Percentiles rank a stretch among this genome's conserved stretches.
Conservation (phyloP, 495 filamentous ascomycete genomes). For the Podospora pseudopauciseta region DNA sequence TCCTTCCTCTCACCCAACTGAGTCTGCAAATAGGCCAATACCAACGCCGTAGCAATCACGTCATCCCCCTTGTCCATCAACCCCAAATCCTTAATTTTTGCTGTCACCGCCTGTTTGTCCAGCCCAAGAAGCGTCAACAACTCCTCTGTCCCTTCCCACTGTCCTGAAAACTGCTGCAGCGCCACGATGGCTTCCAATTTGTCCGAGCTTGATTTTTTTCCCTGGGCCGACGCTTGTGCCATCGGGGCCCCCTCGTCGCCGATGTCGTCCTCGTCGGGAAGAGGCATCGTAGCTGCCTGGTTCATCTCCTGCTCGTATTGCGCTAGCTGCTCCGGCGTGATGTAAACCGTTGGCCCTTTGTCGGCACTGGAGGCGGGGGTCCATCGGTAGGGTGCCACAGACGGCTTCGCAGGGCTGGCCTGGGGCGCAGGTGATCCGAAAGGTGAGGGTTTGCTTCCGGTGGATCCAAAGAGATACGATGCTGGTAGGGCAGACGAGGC, state of each 20-base stretch:
- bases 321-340: not conserved
- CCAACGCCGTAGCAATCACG: conserved; percentile 47
- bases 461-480: not conserved
- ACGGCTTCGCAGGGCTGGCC: too few species aligned
- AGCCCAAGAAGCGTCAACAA: conserved; percentile 17
- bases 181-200: not conserved
- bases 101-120: conserved; percentile 5
- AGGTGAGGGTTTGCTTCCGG: not conserved
- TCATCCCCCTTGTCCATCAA: conserved; percentile 6
- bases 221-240: too few species aligned
- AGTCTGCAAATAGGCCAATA: conserved; percentile 46
- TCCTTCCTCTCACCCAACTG: conserved; percentile 39
- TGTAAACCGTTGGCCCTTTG: not conserved
- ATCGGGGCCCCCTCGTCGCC: not conserved
- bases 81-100: not conserved
- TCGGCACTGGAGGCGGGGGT: not conserved
- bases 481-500: not conserved
- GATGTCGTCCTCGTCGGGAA: not conserved
- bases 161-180: not conserved
- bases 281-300: not conserved
- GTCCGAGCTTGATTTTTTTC: not conserved
- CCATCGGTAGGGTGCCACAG: not conserved
- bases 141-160: conserved; percentile 7
- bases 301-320: not conserved
- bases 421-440: not conserved